Evolutionary conservation across 345 rosid genomes (phyloP).

Genomic region (Atalantia buxifolia): DNA sequence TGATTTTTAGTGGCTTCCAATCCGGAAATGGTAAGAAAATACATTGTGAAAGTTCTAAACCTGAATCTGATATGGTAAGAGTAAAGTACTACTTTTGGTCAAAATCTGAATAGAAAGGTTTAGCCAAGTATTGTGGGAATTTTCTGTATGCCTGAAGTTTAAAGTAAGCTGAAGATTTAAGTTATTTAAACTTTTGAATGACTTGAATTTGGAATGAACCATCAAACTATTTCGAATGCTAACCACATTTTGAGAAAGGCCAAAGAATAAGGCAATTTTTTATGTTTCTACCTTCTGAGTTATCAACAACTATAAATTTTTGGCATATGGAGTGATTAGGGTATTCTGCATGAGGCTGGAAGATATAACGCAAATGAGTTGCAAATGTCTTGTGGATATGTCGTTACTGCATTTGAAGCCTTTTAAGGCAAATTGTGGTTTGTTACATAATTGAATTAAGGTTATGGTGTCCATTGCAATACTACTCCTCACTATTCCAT

Average conservation of each 20-base stretch:
- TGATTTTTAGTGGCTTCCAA: constrained; percentile 51
- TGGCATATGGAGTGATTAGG: not conserved
- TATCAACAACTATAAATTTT: not conserved
- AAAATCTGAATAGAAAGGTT: not conserved
- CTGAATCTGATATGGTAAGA: not conserved
- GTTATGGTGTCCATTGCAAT: not conserved
- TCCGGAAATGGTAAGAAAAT: not conserved
- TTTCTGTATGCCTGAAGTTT: not conserved
- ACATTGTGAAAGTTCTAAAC: not conserved
- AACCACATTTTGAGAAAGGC: not conserved
- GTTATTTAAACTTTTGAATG: not conserved
- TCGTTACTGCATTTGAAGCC: not conserved
- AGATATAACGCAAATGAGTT: not conserved
- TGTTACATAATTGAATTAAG: not conserved
- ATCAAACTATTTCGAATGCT: not conserved
- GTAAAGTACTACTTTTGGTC: not conserved
- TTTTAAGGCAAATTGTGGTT: not conserved
- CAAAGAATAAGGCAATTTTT: not conserved
- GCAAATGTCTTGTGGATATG: not conserved
- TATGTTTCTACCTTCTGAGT: not conserved
- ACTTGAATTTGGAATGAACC: not conserved
- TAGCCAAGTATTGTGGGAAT: not conserved
- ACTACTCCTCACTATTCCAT: not conserved
- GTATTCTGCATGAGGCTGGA: not conserved
- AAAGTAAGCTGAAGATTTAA: not conserved